Conservation (phyloP, 768 basidiomycete genomes). For the Calocybe gangraenosa region DNA sequence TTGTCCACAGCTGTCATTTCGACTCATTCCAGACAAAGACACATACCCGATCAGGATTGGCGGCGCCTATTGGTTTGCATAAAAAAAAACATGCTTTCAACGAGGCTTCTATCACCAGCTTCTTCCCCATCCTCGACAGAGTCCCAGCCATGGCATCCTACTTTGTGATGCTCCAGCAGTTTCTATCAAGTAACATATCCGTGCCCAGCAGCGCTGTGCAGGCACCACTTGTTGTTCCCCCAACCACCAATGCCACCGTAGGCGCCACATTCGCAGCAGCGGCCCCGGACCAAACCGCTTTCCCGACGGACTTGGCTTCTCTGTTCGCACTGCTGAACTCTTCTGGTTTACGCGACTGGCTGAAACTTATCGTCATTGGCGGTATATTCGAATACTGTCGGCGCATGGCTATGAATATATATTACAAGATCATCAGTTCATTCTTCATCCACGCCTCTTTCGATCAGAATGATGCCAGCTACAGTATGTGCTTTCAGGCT, state of each 20-base stretch:
- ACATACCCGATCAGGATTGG: too few species aligned
- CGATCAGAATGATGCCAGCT: conserved; percentile 33
- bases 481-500: conserved; percentile 13
- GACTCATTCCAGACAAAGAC: too few species aligned
- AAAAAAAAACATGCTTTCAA: not conserved
- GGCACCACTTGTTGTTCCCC: too few species aligned
- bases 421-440: conserved; percentile 32
- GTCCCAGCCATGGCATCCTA: conserved; percentile 7
- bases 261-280: not conserved
- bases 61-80: not conserved
- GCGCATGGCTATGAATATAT: conserved; percentile 31
- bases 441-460: conserved; percentile 52
- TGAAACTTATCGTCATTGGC: conserved; percentile 47
- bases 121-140: not conserved
- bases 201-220: not conserved
- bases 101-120: not conserved
- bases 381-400: conserved; percentile 47
- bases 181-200: conserved; percentile 1
- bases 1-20: too few species aligned
- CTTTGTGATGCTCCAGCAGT: conserved; percentile 6
- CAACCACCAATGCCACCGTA: not conserved
- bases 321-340: conserved; percentile 26
- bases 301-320: conserved; percentile 12
- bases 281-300: not conserved
- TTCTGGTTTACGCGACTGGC: conserved; percentile 46